Base-by-base conservation (phyloP, 805 yeast genomes). In the Metschnikowia reukaufii region DNA sequence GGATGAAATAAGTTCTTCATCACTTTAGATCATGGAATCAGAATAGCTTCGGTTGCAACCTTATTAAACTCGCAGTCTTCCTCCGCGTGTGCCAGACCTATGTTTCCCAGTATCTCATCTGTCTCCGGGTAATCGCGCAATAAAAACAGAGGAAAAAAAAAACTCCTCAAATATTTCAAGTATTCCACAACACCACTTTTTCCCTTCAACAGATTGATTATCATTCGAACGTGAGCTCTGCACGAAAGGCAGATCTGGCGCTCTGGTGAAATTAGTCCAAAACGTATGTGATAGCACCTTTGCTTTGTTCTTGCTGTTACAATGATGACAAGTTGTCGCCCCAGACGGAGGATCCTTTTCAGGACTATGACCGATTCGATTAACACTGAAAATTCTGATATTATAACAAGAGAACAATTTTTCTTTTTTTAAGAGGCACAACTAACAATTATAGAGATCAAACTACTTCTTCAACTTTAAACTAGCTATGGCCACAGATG, bases 271-370 rank as follows among this genome's bases (percentile, higher is more conserved):
- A 19, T n/a, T 30, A 39, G 49, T 49, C 49, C n/a, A 36, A 38
- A 43, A 17, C 30, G 57, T 53, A 54, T 54, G 57, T 53, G 17
- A 17, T 9, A 13, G 16, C 32, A n/a, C 21, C 12, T 17, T n/a
- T n/a, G 20, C 4, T 12, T 16, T 27, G 34, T 35, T 40, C 31
- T 18, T 39, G 32, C 39, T 40, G 30, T 42, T 54, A 48, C 48
- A 44, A 53, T 80, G 86, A 81, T 81, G 86, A 81, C 82, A 71
- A 63, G 77, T 57, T 81, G 86, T 82, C 86, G 86, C 86, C 86
- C 86, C 86, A 82, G 74, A 72, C 86, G 83, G 85, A 81, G 76
- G 72, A 60, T 70, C 76, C 77, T 72, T 54, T 71, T 72, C 77
- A 72, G 77, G 77, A 75, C 76, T 59, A 78, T 81, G 85, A 80